Percentiles rank a stretch among this genome's conserved stretches.
These are phyloP conservation scores for Diaporthe caulivora DNA, from an alignment of 2,329 filamentous ascomycete genomes.

Conservation along the genomic window DNA sequence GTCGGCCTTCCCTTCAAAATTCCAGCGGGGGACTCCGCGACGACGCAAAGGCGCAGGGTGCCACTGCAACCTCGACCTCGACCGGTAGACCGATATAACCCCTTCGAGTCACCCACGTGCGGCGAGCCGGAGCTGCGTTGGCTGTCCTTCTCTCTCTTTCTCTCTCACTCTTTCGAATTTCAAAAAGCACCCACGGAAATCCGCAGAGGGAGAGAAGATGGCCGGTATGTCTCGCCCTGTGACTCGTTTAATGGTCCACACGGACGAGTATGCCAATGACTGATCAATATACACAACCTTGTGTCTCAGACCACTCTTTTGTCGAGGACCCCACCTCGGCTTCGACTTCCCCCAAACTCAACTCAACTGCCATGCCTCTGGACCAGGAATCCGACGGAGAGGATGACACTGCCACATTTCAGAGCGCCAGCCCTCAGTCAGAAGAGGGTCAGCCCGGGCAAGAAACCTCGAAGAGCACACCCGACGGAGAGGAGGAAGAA, in stretches of 20 bases:
- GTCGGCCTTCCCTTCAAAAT: conserved; percentile 32
- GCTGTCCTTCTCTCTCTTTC: conserved; percentile 5
- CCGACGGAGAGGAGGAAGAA: conserved; percentile 40
- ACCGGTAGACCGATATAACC: background rate
- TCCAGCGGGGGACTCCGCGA: conserved; percentile 30
- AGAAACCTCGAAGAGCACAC: conserved; percentile 34
- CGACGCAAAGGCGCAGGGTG: background rate
- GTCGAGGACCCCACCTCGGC: conserved; percentile 47
- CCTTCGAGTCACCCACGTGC: conserved; percentile 22
- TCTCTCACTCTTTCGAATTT: conserved; percentile 1
- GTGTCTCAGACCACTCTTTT: conserved; percentile 44
- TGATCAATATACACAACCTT: conserved; percentile 14
- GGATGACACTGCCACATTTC: conserved; percentile 47
- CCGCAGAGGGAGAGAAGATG: conserved; percentile 38
- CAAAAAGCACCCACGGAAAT: background rate
- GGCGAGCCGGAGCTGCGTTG: background rate
- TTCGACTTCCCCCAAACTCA: conserved; percentile 51
- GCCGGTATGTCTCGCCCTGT: conserved; percentile 38
- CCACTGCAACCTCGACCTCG: conserved; percentile 5
- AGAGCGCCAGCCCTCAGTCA: conserved; percentile 49
- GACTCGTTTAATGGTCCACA: background rate
- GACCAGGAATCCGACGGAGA: conserved; percentile 54
- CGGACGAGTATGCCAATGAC: conserved; percentile 12
- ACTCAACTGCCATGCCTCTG: conserved; percentile 47
- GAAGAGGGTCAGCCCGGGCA: conserved; percentile 42